Evolutionary conservation across 768 basidiomycete genomes (phyloP).

Genomic region (Leccinum incarnatum): DNA sequence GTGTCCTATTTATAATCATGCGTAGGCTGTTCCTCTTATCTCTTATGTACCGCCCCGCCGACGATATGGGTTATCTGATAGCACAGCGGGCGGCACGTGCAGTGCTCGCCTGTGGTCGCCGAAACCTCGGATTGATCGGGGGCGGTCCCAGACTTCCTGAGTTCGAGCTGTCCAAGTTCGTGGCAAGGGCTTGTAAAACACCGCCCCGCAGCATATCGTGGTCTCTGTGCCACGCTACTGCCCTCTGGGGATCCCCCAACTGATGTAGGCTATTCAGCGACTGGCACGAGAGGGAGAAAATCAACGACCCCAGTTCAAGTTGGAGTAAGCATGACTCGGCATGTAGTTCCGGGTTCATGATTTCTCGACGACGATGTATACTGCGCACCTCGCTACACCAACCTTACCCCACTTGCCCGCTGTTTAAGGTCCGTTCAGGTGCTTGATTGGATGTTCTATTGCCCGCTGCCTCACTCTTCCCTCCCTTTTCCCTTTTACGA

Average conservation of each 20-base stretch:
- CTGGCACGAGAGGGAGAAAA: slow-evolving; percentile 4
- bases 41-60: slow-evolving; percentile 6
- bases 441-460: slow-evolving; percentile 15
- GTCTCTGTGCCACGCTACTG: slow-evolving; percentile 7
- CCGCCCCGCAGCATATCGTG: slow-evolving; percentile 18
- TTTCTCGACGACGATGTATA: slow-evolving; percentile 3
- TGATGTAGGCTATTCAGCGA: slow-evolving; percentile 17
- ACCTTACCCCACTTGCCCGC: slow-evolving; percentile 9
- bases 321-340: slow-evolving; percentile 10
- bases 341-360: slow-evolving; percentile 11
- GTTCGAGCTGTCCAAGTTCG: slow-evolving; percentile 16
- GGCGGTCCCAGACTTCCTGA: slow-evolving; percentile 20
- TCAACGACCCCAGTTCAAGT: background rate
- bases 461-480: slow-evolving; percentile 21
- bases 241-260: slow-evolving; percentile 8
- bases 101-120: slow-evolving; percentile 27
- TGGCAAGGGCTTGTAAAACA: slow-evolving; percentile 22
- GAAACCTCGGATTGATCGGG: slow-evolving; percentile 28
- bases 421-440: slow-evolving; percentile 27
- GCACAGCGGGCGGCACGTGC: slow-evolving; percentile 7
- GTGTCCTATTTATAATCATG: slow-evolving; percentile 3
- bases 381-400: slow-evolving; percentile 10
- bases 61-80: slow-evolving; percentile 20
- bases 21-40: slow-evolving; percentile 7
- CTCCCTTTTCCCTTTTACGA: slow-evolving; percentile 16